Evolutionary conservation across 495 filamentous ascomycete genomes (phyloP).

Genomic region (Bacidia rubella): DNA sequence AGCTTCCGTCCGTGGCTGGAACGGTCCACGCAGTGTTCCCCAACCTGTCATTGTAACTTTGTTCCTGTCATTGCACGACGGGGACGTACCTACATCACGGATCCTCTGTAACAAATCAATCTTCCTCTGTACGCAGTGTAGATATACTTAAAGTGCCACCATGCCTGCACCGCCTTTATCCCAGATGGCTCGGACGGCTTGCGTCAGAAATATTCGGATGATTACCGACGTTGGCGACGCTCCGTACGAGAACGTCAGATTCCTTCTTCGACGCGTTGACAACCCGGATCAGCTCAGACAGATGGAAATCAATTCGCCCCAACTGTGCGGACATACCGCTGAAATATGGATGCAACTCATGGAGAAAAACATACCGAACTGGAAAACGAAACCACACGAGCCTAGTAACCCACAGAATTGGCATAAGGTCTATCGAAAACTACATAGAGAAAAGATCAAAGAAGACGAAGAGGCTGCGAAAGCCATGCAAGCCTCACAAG

Average conservation of each 20-base stretch:
- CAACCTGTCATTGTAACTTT: neutral
- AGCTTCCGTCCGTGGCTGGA: neutral
- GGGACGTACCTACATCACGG: too few relatives aligned
- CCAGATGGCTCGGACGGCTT: conserved; percentile 31
- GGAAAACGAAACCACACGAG: conserved; percentile 39
- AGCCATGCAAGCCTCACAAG: conserved; percentile 25
- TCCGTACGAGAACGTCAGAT: conserved; percentile 45
- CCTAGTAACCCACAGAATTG: conserved; percentile 45
- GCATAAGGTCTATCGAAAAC: conserved; percentile 49
- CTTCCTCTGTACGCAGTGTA: too few relatives aligned
- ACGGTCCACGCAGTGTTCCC: neutral
- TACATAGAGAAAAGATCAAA: conserved; percentile 31
- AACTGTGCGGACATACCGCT: conserved; percentile 42
- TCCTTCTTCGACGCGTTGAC: conserved; percentile 48
- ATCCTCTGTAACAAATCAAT: too few relatives aligned
- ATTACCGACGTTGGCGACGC: conserved; percentile 51
- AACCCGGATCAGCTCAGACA: conserved; percentile 52
- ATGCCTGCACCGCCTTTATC: conserved; percentile 33
- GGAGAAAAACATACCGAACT: conserved; percentile 50
- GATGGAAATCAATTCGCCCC: conserved; percentile 53
- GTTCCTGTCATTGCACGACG: too few relatives aligned
- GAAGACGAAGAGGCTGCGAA: conserved; percentile 33
- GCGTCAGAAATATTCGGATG: conserved; percentile 32
- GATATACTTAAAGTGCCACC: too few relatives aligned
- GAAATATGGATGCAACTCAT: conserved; percentile 61